Conservation (phyloP, 768 basidiomycete species). For the Tulasnella calospora region DNA sequence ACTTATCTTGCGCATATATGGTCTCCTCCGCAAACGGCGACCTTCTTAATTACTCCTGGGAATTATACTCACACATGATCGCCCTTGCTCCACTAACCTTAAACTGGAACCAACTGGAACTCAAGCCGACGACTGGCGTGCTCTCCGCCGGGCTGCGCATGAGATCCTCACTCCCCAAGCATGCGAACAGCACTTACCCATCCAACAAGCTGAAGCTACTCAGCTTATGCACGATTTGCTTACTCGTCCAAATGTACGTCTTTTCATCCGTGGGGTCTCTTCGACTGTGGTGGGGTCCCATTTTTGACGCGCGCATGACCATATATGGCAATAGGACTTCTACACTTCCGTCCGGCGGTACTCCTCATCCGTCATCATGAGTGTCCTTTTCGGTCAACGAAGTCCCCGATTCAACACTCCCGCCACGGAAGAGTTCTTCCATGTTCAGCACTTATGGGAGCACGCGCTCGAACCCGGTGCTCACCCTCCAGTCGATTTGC, state of each 20-base stretch:
- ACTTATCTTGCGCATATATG: neutral
- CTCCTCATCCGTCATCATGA: constrained; percentile 36
- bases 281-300: neutral
- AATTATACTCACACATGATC: neutral
- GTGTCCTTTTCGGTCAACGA: constrained; percentile 37
- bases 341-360: constrained; percentile 36
- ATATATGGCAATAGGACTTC: constrained; percentile 31
- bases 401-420: constrained; percentile 34
- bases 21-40: neutral
- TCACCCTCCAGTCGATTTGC: constrained; percentile 39
- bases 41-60: neutral
- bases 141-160: constrained; percentile 27
- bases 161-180: constrained; percentile 31
- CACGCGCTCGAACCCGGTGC: constrained; percentile 37
- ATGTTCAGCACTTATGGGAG: constrained; percentile 34
- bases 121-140: constrained; percentile 27
- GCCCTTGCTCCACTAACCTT: neutral
- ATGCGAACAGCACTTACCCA: constrained; percentile 23
- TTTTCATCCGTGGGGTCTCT: neutral
- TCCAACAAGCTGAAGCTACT: constrained; percentile 26
- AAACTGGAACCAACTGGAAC: neutral
- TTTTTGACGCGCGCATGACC: neutral
- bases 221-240: constrained; percentile 33
- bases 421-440: constrained; percentile 34
- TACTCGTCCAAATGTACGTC: constrained; percentile 32